Evolutionary conservation across 2,329 filamentous ascomycete species (phyloP).

Genomic region (Chrysoporthe deuterocubensis): DNA sequence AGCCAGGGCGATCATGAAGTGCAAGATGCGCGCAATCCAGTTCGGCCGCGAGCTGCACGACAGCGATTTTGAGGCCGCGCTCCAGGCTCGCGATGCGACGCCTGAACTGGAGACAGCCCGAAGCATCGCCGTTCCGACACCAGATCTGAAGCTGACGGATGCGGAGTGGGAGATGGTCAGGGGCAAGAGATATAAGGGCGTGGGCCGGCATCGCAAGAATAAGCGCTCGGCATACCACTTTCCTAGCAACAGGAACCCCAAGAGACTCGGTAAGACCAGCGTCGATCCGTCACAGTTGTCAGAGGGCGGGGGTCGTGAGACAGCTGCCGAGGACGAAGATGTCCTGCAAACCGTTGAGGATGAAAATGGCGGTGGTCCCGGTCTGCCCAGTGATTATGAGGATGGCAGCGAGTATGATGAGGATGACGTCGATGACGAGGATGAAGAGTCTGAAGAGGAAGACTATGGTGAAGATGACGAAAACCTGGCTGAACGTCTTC

Average conservation of each 20-base stretch:
- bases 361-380: constrained; percentile 15
- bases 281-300: constrained; percentile 2
- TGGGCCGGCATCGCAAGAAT: constrained; percentile 31
- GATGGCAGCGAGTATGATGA: constrained; percentile 38
- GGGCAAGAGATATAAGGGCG: constrained; percentile 39
- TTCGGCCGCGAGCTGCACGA: constrained; percentile 57
- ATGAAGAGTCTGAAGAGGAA: constrained; percentile 35
- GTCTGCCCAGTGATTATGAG: constrained; percentile 29
- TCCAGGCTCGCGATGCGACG: constrained; percentile 43
- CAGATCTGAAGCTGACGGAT: constrained; percentile 44
- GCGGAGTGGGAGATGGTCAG: constrained; percentile 42
- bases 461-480: constrained; percentile 35
- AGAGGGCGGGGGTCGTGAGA: constrained; percentile 18
- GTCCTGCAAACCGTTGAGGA: constrained; percentile 32
- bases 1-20: constrained; percentile 83
- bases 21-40: constrained; percentile 74
- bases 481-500: constrained; percentile 25
- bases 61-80: constrained; percentile 49
- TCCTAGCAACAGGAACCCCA: constrained; percentile 18
- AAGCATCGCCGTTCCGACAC: constrained; percentile 44
- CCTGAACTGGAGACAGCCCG: constrained; percentile 34
- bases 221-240: constrained; percentile 35
- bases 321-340: constrained; percentile 21
- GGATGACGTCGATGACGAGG: constrained; percentile 33
- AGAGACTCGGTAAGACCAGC: constrained; percentile 4